These are phyloP conservation scores for Termitomyces sp. DNA, from an alignment of 768 basidiomycete species.

Conservation along the genomic window DNA sequence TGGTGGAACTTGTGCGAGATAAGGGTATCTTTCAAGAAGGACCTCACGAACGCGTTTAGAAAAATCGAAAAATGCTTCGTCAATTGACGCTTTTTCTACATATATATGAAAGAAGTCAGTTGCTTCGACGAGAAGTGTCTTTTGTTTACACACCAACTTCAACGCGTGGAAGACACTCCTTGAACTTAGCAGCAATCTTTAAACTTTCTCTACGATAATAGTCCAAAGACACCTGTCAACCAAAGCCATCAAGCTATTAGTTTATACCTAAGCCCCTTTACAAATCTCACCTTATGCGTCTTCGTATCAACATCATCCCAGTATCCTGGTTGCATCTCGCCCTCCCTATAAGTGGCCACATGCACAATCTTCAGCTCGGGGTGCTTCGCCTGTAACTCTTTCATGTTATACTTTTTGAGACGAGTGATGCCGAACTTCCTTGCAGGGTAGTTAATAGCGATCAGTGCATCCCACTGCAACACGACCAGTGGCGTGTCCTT, in stretches of 20 bases:
- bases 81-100: slow-evolving; percentile 94
- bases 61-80: slow-evolving; percentile 95
- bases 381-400: slow-evolving; percentile 83
- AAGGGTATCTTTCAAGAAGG: slow-evolving; percentile 72
- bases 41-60: slow-evolving; percentile 76
- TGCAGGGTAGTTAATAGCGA: slow-evolving; percentile 96
- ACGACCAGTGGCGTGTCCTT: slow-evolving; percentile 73
- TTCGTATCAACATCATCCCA: slow-evolving; percentile 86
- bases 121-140: not conserved
- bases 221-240: slow-evolving; percentile 80
- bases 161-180: slow-evolving; percentile 70
- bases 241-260: not conserved
- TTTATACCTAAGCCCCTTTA: not conserved
- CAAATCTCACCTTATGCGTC: slow-evolving; percentile 78
- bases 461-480: slow-evolving; percentile 84
- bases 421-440: slow-evolving; percentile 92
- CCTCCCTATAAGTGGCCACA: slow-evolving; percentile 92
- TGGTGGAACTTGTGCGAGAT: slow-evolving; percentile 68
- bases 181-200: slow-evolving; percentile 84
- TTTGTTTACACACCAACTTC: slow-evolving; percentile 64
- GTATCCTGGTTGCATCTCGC: slow-evolving; percentile 84
- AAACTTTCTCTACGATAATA: slow-evolving; percentile 87
- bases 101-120: not conserved
- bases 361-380: slow-evolving; percentile 85
- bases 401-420: slow-evolving; percentile 63